Evolutionary conservation across 1,284 basidiomycete species (phyloP), one percentile per base, ranked within the genome.

Genomic region (Stereum hirsutum): DNA sequence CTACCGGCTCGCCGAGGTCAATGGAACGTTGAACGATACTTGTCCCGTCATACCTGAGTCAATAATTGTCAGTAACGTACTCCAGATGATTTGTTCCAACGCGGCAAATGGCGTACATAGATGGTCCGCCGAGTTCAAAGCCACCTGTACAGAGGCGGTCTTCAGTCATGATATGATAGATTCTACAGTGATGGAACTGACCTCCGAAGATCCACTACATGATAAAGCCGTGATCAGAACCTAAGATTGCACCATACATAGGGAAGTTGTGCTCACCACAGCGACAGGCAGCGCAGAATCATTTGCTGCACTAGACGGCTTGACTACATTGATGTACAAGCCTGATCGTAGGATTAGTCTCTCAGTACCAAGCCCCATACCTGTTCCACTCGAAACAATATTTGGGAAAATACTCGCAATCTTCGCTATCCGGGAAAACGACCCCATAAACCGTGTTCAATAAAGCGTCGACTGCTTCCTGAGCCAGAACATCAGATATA

Each of bases 241-340:
- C 8, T n/a, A n/a, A 30, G 10, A n/a, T 8, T 30, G 10, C 8
- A 30, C 28, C 10, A 30, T 30, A 8, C 8, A n/a, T n/a, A 8
- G 2, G 35, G 33, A 8, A 19, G 8, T 20, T 21, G 2, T 38
- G 39, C 56, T 36, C 46, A 58, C 57, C n/a, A 62, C 48, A 6
- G 65, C 50, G 10, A 69, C 61, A 2, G 67, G 65, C 15, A 63
- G 42, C 23, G 50, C 51, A 2, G 49, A 52, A 0, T 30, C 34
- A 10, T 48, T 23, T 5, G 46, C 30, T n/a, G 19, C 46, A 39
- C 21, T 11, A 35, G 25, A 7, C 19, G 7, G 19, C 28, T 21
- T 28, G 40, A 56, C 55, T 19, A 69, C 53, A 45, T 69, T 69
- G 39, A 67, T 39, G n/a, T 54, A 54, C 17, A 68, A 49, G 43